Conservation (phyloP, 148 eudicot genomes). For the Pharnaceum exiguum region DNA sequence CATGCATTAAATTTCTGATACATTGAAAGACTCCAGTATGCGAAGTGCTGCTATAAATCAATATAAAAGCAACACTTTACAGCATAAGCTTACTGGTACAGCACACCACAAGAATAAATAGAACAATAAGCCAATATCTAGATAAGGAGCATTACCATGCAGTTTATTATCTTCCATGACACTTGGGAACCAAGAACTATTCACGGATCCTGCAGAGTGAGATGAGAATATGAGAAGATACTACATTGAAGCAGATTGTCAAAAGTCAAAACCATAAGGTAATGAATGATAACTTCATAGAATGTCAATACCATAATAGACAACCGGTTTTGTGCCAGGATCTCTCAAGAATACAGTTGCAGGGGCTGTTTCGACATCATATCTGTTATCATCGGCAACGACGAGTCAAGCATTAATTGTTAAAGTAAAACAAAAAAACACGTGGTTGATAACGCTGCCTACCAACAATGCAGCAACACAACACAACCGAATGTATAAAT, state of each 20-base stretch:
- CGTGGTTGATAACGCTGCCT: too few relatives aligned
- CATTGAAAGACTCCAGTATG: too few relatives aligned
- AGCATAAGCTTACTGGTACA: not conserved
- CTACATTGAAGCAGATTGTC: not conserved
- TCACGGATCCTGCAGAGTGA: slow-evolving; percentile 55
- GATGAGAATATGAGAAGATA: slow-evolving; percentile 1
- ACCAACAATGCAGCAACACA: too few relatives aligned
- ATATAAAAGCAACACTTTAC: too few relatives aligned
- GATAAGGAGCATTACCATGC: slow-evolving; percentile 52
- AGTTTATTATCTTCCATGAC: slow-evolving; percentile 83
- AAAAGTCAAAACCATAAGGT: not conserved
- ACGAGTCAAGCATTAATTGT: slow-evolving; percentile 6
- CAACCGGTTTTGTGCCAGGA: slow-evolving; percentile 75
- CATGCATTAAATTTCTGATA: too few relatives aligned
- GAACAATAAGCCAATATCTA: not conserved
- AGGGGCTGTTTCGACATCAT: slow-evolving; percentile 80
- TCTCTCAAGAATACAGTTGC: slow-evolving; percentile 80
- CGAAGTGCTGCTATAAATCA: too few relatives aligned
- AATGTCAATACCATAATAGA: slow-evolving; percentile 56
- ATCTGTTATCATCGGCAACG: slow-evolving; percentile 38
- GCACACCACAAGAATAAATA: not conserved
- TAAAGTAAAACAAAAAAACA: not conserved
- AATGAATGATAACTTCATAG: not conserved
- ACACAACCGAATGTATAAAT: too few relatives aligned
- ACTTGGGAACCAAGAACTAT: slow-evolving; percentile 59